These are phyloP conservation scores for Trichoderma pleuroti DNA, from an alignment of 2,329 filamentous ascomycete species.

Conservation along the genomic window DNA sequence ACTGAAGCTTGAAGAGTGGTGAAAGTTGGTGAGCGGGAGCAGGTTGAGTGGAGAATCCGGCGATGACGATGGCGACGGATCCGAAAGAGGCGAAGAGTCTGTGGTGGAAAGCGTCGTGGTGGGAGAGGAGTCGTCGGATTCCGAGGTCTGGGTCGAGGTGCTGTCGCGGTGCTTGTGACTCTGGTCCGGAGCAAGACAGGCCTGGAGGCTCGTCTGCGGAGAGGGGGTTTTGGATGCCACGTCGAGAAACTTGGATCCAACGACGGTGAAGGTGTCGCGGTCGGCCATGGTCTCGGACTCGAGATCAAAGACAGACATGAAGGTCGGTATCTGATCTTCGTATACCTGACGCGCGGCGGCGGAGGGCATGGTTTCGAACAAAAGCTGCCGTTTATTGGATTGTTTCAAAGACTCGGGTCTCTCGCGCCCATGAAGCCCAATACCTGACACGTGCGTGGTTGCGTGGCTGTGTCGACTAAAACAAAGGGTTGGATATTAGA, in stretches of 20 bases:
- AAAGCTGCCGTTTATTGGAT: not conserved
- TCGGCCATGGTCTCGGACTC: slow-evolving; percentile 55
- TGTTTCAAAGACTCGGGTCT: not conserved
- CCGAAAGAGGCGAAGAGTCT: slow-evolving; percentile 84
- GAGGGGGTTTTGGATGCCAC: slow-evolving; percentile 41
- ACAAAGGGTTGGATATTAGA: not conserved
- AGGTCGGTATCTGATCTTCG: slow-evolving; percentile 69
- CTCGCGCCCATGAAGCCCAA: not conserved
- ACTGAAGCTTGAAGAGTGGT: slow-evolving; percentile 57
- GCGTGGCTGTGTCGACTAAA: not conserved
- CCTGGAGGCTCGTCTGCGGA: slow-evolving; percentile 37
- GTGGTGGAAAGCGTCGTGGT: slow-evolving; percentile 92
- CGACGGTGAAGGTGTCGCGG: slow-evolving; percentile 50
- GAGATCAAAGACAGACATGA: slow-evolving; percentile 72
- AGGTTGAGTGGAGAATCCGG: slow-evolving; percentile 83
- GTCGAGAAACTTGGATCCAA: slow-evolving; percentile 51
- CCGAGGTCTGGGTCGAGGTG: slow-evolving; percentile 73
- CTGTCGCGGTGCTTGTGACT: slow-evolving; percentile 71
- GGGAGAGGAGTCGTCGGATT: slow-evolving; percentile 89
- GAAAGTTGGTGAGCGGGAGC: slow-evolving; percentile 66
- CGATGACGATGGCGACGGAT: slow-evolving; percentile 86
- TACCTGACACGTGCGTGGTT: not conserved
- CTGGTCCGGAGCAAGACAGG: slow-evolving; percentile 43
- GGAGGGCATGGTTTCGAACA: slow-evolving; percentile 53
- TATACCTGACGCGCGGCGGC: slow-evolving; percentile 59